Percentiles rank a stretch among this genome's conserved stretches.
Conservation (phyloP, 2,329 filamentous ascomycete genomes). For the Trichoderma atroviride region DNA sequence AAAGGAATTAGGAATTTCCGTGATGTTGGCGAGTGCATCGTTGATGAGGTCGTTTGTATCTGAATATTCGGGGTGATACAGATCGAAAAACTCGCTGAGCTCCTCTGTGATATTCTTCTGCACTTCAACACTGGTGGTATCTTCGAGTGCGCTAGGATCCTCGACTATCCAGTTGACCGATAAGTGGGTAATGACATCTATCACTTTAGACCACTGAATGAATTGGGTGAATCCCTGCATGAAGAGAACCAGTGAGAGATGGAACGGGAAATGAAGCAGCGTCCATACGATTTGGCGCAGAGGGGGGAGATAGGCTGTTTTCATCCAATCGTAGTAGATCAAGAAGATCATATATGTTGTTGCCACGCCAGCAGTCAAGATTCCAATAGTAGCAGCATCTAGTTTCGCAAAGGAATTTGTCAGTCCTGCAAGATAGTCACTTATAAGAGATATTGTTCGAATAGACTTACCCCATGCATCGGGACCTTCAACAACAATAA, state of each 20-base stretch:
- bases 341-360: slow-evolving; percentile 52
- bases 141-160: slow-evolving; percentile 25
- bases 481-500: slow-evolving; percentile 49
- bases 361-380: slow-evolving; percentile 43
- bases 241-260: slow-evolving; percentile 64
- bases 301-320: slow-evolving; percentile 60
- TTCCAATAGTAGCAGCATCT: slow-evolving; percentile 43
- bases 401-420: background rate
- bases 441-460: background rate
- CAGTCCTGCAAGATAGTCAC: background rate
- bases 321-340: slow-evolving; percentile 64
- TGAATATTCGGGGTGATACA: slow-evolving; percentile 35
- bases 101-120: slow-evolving; percentile 29
- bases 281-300: slow-evolving; percentile 63
- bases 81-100: slow-evolving; percentile 32
- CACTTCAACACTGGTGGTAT: slow-evolving; percentile 31
- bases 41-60: slow-evolving; percentile 31
- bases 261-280: slow-evolving; percentile 63
- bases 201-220: slow-evolving; percentile 48
- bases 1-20: slow-evolving; percentile 34
- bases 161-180: slow-evolving; percentile 26
- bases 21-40: slow-evolving; percentile 36
- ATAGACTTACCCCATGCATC: slow-evolving; percentile 44
- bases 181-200: slow-evolving; percentile 37
- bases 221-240: slow-evolving; percentile 65